Conservation (phyloP, 768 basidiomycete species). For the Mycena rebaudengoi region DNA sequence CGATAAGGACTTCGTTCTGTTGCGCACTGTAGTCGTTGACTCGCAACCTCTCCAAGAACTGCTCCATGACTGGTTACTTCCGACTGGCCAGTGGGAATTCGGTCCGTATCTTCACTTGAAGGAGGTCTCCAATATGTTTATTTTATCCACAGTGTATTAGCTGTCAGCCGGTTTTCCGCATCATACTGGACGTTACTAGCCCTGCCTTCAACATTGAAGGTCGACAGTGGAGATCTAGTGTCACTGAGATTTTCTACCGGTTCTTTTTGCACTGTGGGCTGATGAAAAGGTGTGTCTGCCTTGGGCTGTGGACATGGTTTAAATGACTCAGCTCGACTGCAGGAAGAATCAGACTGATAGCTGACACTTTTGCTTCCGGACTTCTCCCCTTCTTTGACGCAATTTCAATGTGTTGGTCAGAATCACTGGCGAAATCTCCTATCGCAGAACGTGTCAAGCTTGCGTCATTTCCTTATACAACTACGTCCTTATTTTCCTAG, state of each 20-base stretch:
- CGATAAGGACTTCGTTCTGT: constrained; percentile 62
- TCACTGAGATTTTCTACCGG: constrained; percentile 63
- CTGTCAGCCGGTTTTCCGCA: constrained; percentile 67
- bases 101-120: constrained; percentile 48
- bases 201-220: constrained; percentile 69
- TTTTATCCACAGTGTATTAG: constrained; percentile 61
- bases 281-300: constrained; percentile 60
- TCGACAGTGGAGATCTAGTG: constrained; percentile 72
- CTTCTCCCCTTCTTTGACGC: constrained; percentile 69
- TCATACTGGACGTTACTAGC: constrained; percentile 72
- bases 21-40: constrained; percentile 71
- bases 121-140: too few species aligned
- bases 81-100: constrained; percentile 53
- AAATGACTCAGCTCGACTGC: neutral
- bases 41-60: constrained; percentile 66
- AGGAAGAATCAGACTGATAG: constrained; percentile 78
- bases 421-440: constrained; percentile 63
- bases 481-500: constrained; percentile 72
- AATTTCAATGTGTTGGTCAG: constrained; percentile 75
- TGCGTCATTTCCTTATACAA: constrained; percentile 69
- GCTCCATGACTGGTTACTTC: constrained; percentile 49
- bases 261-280: constrained; percentile 73
- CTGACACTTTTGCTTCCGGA: constrained; percentile 64
- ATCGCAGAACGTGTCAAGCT: constrained; percentile 65
- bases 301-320: neutral